Conservation (phyloP, 108 stramenopile species). For the Thalassiosira profunda region DNA sequence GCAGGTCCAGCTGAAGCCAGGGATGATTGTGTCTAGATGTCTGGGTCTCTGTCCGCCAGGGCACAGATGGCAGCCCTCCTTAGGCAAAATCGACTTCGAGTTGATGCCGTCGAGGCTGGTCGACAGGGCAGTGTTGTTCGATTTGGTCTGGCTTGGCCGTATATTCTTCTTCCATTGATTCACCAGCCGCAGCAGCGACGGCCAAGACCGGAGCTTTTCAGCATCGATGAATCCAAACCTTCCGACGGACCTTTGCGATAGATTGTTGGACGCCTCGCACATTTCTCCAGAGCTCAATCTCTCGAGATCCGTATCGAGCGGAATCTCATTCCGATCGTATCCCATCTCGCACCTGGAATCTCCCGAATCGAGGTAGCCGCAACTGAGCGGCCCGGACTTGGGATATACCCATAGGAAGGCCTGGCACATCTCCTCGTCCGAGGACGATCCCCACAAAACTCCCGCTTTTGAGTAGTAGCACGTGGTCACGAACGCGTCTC, state of each 20-base stretch:
- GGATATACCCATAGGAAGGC: constrained; percentile 5
- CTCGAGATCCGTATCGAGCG: not conserved
- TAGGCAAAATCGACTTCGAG: not conserved
- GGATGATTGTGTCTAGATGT: not conserved
- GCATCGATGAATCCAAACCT: no score
- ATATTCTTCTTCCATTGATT: not conserved
- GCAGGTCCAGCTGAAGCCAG: constrained; percentile 1
- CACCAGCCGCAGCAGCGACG: not conserved
- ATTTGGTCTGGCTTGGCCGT: not conserved
- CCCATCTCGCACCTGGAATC: not conserved
- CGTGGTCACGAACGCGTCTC: not conserved
- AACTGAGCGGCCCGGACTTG: not conserved
- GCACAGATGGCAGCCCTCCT: constrained; percentile 1
- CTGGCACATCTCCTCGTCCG: not conserved
- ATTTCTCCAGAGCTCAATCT: not conserved
- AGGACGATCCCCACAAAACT: not conserved
- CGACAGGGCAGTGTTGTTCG: not conserved
- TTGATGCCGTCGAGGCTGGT: not conserved
- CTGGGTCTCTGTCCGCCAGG: not conserved
- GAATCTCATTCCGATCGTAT: not conserved
- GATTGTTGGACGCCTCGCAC: not conserved
- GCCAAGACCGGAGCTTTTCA: no score
- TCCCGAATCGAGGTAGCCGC: not conserved
- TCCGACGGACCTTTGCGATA: not conserved
- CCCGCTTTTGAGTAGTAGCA: not conserved